Evolutionary conservation across 352 stramenopile species (phyloP), one percentile per base, ranked within the genome.

Genomic region (Globisporangium cystogenes): DNA sequence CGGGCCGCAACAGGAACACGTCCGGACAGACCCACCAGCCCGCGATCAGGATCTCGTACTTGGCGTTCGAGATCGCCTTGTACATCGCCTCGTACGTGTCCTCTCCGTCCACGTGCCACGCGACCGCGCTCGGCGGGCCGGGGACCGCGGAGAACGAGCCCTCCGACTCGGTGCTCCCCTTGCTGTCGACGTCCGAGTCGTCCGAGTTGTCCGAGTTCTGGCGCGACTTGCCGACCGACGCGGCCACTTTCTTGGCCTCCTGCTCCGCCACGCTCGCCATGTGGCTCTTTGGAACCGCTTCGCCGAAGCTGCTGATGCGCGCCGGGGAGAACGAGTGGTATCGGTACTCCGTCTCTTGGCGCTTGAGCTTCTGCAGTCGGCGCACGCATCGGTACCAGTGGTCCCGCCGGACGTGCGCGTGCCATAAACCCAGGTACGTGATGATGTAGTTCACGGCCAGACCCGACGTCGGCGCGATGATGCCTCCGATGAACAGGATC

Each of bases 11-110:
- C 41, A 97, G 63, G n/a, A 88, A 86, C 47, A 96, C 49, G 55
- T 94, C 82, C 0, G 87, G 86, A 48, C 75, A 86, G 14, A 96
- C 73, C 85, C 90, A 96, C 89, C 89, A 97, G 16, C 83, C 89
- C 15, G 87, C 85, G 56, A 97, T 96, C 37, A 97, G 67, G 26
- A 97, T 93, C 51, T 96, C 78, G 51, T 83, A 88, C 68, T 91
- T 93, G 7, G 89, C 88, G 31, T 76, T 78, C 10, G 67, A 74
- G 49, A 97, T 87, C n/a, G 87, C 87, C 37, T 92, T 76, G 55
- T 80, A 87, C 70, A 97, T 92, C 11, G 86, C 82, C 47, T 70
- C 74, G 49, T 92, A 95, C 15, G 85, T 92, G 54, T 93, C 80
- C 72, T 95, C 77, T 21, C 71, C 85, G 58, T 95, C 85, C 18